phyloP scores from a whole-genome alignment of 305 asterid genomes.

The Solanum aculeatissimum region DNA sequence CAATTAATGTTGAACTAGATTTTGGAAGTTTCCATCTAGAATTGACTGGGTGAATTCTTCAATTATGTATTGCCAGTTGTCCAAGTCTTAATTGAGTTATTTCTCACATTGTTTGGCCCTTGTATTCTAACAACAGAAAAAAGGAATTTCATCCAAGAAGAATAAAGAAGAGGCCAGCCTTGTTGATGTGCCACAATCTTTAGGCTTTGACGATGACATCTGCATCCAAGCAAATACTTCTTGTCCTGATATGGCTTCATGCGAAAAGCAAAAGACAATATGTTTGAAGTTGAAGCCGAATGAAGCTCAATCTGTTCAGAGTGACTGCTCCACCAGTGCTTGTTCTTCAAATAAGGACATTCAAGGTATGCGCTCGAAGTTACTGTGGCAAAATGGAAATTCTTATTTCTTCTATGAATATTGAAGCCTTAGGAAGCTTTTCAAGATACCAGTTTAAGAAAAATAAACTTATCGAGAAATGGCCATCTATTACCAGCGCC shows the following conservation, averaged over 20 bases:
- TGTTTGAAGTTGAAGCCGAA: slow-evolving; percentile 3
- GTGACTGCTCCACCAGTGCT: slow-evolving; percentile 5
- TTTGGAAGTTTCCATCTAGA: background rate
- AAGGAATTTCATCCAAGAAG: slow-evolving; percentile 52
- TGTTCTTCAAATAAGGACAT: slow-evolving; percentile 12
- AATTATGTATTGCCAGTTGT: background rate
- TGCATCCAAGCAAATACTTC: slow-evolving; percentile 6
- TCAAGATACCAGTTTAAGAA: background rate
- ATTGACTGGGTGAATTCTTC: background rate
- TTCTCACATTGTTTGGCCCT: background rate
- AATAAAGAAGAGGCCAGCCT: slow-evolving; percentile 21
- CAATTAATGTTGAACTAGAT: background rate
- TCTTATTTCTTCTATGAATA: background rate
- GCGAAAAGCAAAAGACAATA: slow-evolving; percentile 26
- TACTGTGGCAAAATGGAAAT: background rate
- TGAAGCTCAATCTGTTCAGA: background rate
- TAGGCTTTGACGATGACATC: background rate
- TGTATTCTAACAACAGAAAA: slow-evolving; percentile 28
- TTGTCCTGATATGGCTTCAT: slow-evolving; percentile 9
- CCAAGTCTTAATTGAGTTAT: background rate
- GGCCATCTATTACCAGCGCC: background rate
- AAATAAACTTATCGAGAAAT: background rate
- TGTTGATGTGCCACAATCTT: slow-evolving; percentile 6
- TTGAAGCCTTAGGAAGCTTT: background rate
- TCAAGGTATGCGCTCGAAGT: slow-evolving; percentile 39